Base-by-base conservation (phyloP, 352 stramenopile genomes). In the Achlya hypogyna region DNA sequence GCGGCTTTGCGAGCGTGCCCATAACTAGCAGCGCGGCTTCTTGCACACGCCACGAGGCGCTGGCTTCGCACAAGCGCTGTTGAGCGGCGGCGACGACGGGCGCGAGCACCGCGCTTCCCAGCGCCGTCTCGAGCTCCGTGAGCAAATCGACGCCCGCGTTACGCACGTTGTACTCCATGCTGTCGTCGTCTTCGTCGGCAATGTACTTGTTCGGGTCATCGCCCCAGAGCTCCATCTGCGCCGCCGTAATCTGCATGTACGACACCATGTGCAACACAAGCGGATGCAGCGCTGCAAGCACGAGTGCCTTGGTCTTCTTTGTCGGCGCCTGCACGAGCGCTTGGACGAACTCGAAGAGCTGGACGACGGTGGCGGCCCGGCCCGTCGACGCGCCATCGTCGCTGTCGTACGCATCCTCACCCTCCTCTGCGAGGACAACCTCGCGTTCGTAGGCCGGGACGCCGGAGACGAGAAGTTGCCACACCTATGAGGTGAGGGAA, bases 131-230 rank as follows among this genome's bases (percentile, higher is more conserved):
- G 4, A 91, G 51, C 70, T 91, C 82, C 0, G 69, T 70, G 0
- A 93, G 65, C 20, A 93, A 63, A 43, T 91, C 82, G 0, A 73
- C 81, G 27, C 77, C 82, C 51, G 81, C 80, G 49, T 87, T 91
- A 31, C 85, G 85, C 18, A 91, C 77, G 64, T 82, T 91, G 70
- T 89, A 89, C 49, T 80, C 69, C n/a, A 89, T 65, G 35, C 81
- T 89, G 58, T 91, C 81, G 67, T 93, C 85, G 63, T 93, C 85
- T 72, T 93, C 85, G 51, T 93, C 85, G 0, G 82, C 82, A 18
- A 93, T 77, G 69, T 91, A 93, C 70, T 89, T 85, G 72, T 93
- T 91, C 32, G 85, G 80, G 53, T 91, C 80, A 16, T 91, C 85
- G 32, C 82, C 70, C 85, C 85, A 93, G 42, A 75, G 78, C 62